Evolutionary conservation across 2,329 filamentous ascomycete genomes (phyloP), one percentile per base, ranked within the genome.

Genomic region (Xylariaceae sp.): DNA sequence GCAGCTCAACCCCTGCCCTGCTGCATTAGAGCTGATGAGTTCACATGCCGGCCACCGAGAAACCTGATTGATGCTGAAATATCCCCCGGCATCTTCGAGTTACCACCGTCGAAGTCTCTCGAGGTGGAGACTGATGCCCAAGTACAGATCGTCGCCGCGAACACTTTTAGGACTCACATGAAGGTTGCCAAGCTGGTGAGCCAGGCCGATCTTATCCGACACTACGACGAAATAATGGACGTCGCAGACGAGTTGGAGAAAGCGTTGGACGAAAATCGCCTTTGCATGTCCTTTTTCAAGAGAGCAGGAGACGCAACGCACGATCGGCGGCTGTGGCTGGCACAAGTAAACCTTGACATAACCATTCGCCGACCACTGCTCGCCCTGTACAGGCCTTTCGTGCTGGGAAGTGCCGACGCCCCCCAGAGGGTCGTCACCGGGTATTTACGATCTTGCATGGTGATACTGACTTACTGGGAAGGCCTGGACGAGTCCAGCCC

Each of bases 401-500:
- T 71, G 4, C 59, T 77, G 44, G 70, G 71, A n/a, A 63, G 67
- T 3, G 54, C 64, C 5, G 69, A 72, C 37, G 68, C 67, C 2
- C 73, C 72, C 9, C 59, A 64, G 5, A 70, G 74, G 41, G 74
- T 77, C 23, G 64, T 70, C 33, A 66, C 70, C 17, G 63, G 68
- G 4, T 77, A 76, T 44, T 55, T 78, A 24, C 65, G 70, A 34
- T 76, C 72, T 0, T 75, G 70, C 3, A 74, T 76, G 65, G 65
- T 71, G 12, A 66, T 77, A n/a, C 59, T 76, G 33, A 70, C 67
- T 11, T 76, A 74, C 41, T 59, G 76, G 31, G 72, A 76, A 44
- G 72, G 76, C 44, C 55, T 76, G 5, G 71, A 76, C 41, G 67
- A 70, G 0, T 53, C 59, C 16, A 59, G 66, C 4, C 60, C 67